Conservation (phyloP, 2,329 filamentous ascomycete genomes). For the Diaporthe australafricana region DNA sequence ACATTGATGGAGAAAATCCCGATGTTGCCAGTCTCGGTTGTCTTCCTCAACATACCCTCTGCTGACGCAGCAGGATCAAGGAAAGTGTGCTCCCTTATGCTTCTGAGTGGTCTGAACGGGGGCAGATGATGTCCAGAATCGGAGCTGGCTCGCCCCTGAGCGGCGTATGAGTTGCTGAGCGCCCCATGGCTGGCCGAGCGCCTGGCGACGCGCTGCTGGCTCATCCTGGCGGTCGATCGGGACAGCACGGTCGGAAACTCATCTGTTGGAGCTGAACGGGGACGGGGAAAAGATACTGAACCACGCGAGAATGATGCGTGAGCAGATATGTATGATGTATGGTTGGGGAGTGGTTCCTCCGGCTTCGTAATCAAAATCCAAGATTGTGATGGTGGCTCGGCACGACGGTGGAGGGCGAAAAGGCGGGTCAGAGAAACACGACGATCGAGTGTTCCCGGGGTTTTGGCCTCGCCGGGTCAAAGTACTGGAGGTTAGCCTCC, state of each 20-base stretch:
- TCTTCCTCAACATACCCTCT: constrained; percentile 75
- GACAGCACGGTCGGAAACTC: background rate
- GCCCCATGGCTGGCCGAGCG: constrained; percentile 56
- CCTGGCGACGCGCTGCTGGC: constrained; percentile 39
- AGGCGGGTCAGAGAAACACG: constrained; percentile 12
- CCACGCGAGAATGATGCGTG: constrained; percentile 29
- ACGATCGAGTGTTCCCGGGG: background rate
- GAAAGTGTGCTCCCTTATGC: constrained; percentile 57
- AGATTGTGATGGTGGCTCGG: constrained; percentile 22
- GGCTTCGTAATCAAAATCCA: constrained; percentile 34
- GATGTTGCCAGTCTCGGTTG: constrained; percentile 74
- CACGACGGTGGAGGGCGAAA: background rate
- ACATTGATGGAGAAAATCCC: constrained; percentile 71
- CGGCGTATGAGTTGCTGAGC: constrained; percentile 48
- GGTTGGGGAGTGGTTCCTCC: background rate
- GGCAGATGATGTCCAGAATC: constrained; percentile 28
- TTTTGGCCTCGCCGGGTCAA: background rate
- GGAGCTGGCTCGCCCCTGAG: constrained; percentile 42
- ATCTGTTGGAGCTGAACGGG: constrained; percentile 11
- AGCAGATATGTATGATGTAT: constrained; percentile 34
- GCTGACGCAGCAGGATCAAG: constrained; percentile 64
- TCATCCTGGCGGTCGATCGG: constrained; percentile 22
- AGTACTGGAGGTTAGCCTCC: background rate
- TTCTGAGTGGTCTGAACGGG: constrained; percentile 55
- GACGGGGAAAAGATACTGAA: constrained; percentile 31